A percentile compares a stretch with the other conserved stretches of the same genome.
phyloP scores from a whole-genome alignment of 805 yeast species.

The Blastobotrys peoriensis region DNA sequence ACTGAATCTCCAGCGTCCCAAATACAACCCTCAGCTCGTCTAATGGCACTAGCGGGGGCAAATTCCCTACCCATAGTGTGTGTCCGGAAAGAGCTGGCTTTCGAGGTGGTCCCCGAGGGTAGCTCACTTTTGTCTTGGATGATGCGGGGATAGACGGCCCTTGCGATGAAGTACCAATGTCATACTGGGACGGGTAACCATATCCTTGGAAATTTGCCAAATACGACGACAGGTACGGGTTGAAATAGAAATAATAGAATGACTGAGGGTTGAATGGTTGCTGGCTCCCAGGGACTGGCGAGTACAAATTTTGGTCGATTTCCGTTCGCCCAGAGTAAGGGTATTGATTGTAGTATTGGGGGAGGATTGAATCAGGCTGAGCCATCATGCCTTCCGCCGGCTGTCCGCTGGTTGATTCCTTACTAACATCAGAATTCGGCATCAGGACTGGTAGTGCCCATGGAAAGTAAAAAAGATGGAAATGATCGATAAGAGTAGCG shows the following conservation, averaged over 20 bases:
- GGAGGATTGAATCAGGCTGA: too few species aligned
- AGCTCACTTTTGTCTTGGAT: not conserved
- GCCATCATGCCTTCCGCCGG: too few species aligned
- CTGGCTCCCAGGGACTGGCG: too few species aligned
- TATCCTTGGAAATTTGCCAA: not conserved
- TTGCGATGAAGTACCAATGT: not conserved
- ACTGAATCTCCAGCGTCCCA: constrained; percentile 32
- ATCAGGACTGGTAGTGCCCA: too few species aligned
- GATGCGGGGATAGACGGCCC: not conserved
- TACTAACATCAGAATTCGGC: too few species aligned
- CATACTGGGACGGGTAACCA: not conserved
- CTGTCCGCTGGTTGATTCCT: too few species aligned
- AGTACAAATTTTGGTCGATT: too few species aligned
- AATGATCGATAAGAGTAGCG: too few species aligned
- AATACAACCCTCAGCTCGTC: constrained; percentile 32
- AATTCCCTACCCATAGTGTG: constrained; percentile 44
- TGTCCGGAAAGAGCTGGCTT: constrained; percentile 33
- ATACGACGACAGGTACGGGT: not conserved
- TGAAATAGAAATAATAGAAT: not conserved
- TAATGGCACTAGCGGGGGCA: constrained; percentile 32
- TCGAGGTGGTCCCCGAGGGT: constrained; percentile 36
- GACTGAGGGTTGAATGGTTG: too few species aligned
- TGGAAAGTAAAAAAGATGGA: too few species aligned
- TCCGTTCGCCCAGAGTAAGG: too few species aligned
- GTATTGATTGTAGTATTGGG: too few species aligned